phyloP scores from a whole-genome alignment of 2,329 filamentous ascomycete genomes.

The Phialophora macrospora region DNA sequence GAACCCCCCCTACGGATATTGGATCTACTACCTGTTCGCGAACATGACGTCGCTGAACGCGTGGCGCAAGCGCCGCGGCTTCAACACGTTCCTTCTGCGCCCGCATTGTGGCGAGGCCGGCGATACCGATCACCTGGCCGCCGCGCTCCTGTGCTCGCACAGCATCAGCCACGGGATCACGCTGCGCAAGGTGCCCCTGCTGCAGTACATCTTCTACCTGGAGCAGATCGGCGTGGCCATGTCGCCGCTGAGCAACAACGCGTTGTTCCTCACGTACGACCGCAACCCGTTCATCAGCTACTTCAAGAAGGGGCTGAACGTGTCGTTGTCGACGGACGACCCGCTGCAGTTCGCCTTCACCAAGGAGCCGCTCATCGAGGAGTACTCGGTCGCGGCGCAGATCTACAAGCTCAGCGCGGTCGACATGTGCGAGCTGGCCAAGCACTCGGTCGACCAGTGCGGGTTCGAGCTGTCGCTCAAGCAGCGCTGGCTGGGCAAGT shows the following conservation, averaged over 20 bases:
- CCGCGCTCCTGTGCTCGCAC: slow-evolving; percentile 88
- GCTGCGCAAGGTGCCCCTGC: slow-evolving; percentile 86
- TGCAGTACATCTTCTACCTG: slow-evolving; percentile 97
- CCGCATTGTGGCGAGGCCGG: slow-evolving; percentile 97
- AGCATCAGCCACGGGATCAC: slow-evolving; percentile 95
- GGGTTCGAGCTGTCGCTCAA: slow-evolving; percentile 91
- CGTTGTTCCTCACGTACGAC: slow-evolving; percentile 93
- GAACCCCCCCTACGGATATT: slow-evolving; percentile 98
- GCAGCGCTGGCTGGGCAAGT: slow-evolving; percentile 83
- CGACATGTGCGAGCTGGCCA: slow-evolving; percentile 97
- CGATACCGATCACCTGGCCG: slow-evolving; percentile 93
- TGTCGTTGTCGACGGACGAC: slow-evolving; percentile 94
- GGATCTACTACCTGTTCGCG: slow-evolving; percentile 96
- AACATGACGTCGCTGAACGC: slow-evolving; percentile 92
- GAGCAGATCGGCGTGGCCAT: slow-evolving; percentile 98
- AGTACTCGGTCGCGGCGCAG: slow-evolving; percentile 96
- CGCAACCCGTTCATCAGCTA: slow-evolving; percentile 95
- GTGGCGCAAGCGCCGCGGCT: slow-evolving; percentile 87
- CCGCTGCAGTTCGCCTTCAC: slow-evolving; percentile 98
- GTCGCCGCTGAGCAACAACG: slow-evolving; percentile 99
- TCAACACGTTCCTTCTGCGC: slow-evolving; percentile 91
- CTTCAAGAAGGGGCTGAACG: slow-evolving; percentile 91
- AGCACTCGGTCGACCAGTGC: slow-evolving; percentile 92
- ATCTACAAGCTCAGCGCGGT: slow-evolving; percentile 97
- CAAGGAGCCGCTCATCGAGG: slow-evolving; percentile 96